phyloP scores from a whole-genome alignment of 208 protist species.

The Leishmania lainsoni region DNA sequence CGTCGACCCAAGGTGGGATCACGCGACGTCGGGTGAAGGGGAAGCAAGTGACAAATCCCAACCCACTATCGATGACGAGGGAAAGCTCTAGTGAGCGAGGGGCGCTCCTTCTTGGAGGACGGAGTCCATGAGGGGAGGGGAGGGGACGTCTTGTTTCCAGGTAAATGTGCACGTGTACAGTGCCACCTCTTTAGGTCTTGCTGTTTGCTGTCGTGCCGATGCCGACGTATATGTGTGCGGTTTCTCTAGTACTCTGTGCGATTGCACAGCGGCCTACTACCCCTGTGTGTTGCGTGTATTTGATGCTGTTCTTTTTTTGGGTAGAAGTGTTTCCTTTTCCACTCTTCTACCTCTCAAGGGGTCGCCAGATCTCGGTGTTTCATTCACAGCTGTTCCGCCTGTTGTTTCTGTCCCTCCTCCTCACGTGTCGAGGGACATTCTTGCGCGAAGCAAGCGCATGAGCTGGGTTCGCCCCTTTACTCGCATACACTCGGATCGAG shows the following conservation, averaged over 20 bases:
- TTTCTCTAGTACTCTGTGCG: background rate
- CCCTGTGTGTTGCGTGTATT: background rate
- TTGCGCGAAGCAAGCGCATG: background rate
- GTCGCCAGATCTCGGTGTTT: background rate
- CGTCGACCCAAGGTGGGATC: conserved; percentile 73
- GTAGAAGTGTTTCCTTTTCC: background rate
- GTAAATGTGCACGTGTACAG: background rate
- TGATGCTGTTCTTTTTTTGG: background rate
- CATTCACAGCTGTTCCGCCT: background rate
- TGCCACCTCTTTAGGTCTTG: background rate
- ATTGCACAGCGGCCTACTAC: background rate
- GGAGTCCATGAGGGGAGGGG: background rate
- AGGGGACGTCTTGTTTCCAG: background rate
- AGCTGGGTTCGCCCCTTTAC: background rate
- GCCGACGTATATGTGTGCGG: background rate
- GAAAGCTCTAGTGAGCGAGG: background rate
- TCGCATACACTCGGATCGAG: background rate
- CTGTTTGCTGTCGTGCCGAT: too few relatives aligned
- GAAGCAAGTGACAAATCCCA: background rate
- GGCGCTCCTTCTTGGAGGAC: background rate
- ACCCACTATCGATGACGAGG: background rate
- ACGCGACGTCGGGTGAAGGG: conserved; percentile 7
- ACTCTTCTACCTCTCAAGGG: background rate
- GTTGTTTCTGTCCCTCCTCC: background rate
- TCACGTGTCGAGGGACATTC: background rate